These are phyloP conservation scores for Orbilia brochopaga DNA, from an alignment of 2,329 filamentous ascomycete genomes.

Conservation along the genomic window DNA sequence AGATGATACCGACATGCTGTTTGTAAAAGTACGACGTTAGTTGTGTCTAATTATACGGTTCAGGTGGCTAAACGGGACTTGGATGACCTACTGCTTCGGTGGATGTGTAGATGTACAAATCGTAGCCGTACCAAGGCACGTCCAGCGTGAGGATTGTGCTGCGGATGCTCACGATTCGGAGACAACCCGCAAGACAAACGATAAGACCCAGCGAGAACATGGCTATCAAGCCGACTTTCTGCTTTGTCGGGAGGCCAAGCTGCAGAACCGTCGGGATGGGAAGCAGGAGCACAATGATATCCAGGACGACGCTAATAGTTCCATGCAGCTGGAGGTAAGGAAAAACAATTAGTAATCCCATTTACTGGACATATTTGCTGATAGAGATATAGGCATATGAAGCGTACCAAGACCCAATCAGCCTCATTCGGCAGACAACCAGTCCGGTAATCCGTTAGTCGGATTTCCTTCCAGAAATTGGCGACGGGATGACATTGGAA, in stretches of 20 bases:
- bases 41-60: not conserved
- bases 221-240: slow-evolving; percentile 46
- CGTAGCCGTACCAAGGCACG: slow-evolving; percentile 46
- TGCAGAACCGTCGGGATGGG: slow-evolving; percentile 42
- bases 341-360: too few relatives aligned
- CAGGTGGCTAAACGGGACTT: not conserved
- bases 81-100: slow-evolving; percentile 41
- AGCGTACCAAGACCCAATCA: slow-evolving; percentile 42
- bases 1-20: slow-evolving; percentile 50
- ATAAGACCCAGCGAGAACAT: slow-evolving; percentile 49
- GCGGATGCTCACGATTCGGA: slow-evolving; percentile 44
- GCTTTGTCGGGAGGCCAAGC: slow-evolving; percentile 39
- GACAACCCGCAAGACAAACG: slow-evolving; percentile 42
- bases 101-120: slow-evolving; percentile 46
- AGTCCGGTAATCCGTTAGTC: slow-evolving; percentile 18
- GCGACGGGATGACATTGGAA: slow-evolving; percentile 47
- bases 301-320: slow-evolving; percentile 43
- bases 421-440: slow-evolving; percentile 44
- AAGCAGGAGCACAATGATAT: slow-evolving; percentile 38
- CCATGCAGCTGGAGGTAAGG: slow-evolving; percentile 27
- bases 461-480: slow-evolving; percentile 48
- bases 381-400: not conserved
- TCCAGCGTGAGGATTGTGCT: slow-evolving; percentile 42
- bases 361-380: slow-evolving; percentile 2
- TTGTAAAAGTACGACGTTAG: slow-evolving; percentile 8